Evolutionary conservation across 2,329 filamentous ascomycete species (phyloP), one percentile per base, ranked within the genome.

Genomic region (Trichoderma sp.): DNA sequence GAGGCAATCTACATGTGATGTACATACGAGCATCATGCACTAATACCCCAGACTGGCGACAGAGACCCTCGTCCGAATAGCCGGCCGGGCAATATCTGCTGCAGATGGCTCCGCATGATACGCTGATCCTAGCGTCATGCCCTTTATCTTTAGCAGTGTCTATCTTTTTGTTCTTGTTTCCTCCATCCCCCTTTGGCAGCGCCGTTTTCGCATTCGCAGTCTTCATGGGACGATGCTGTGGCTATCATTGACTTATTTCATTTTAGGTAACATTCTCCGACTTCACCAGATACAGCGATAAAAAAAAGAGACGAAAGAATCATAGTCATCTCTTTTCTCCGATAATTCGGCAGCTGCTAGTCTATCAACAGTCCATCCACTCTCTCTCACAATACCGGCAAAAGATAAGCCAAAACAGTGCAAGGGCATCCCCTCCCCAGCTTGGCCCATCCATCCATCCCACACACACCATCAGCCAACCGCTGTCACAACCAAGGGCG

Each of bases 351-450:
- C 31, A 59, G 55, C 55, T 52, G 29, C 40, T 55, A 49, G 37
- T 40, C 14, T 29, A 24, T 24, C 8, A 43, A 43, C n/a, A 10
- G 47, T 49, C n/a, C 56, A 24, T 21, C 57, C 35, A 35, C n/a
- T 49, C 27, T 27, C 7, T 35, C 4, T 66, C 27, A 58, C 63
- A 66, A 58, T 33, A 58, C 63, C 47, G 37, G 53, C 37, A 66
- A 59, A n/a, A 67, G 63, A 67, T 67, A 67, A 67, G 63, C 63
- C 33, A 55, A 55, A 65, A 55, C 57, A 35, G 33, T 10, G 40
- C 63, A 33, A 58, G 63, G 63, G 63, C 40, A 55, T 27, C 19
- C 37, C 37, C 19, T 13, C 35, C 35, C 40, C 40, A 67, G 29
- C 63, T 55, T 29, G 61, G 62, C 3, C 53, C 62, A 56, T 66